Evolutionary conservation across 148 eudicot genomes (phyloP), one percentile per base, ranked within the genome.

Genomic region (Fagopyrum tataricum): DNA sequence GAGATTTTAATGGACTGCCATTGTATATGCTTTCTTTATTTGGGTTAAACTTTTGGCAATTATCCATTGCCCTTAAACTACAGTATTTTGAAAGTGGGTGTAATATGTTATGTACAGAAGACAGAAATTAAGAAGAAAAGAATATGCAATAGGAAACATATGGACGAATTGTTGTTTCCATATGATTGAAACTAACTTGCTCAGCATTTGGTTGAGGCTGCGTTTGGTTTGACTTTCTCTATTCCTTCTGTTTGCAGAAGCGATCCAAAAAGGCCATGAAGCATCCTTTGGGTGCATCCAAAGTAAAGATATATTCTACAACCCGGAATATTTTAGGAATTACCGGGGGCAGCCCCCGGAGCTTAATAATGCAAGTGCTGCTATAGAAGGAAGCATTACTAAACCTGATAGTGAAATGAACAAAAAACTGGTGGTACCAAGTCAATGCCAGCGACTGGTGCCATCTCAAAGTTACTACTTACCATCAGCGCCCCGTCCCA

Each of bases 201-300:
- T 64, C 14, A 31, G 44, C 11, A 56, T 31, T 31, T 31, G 37
- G 37, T 31, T 31, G 1, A 56, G 56, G 15, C 15, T 14, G 56
- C 39, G 9, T 59, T 59, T 64, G 69, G 44, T 64, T 64, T 74
- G 24, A n/a, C 47, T 39, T 40, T 40, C 51, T 44, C 15, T 69
- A 13, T 69, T 42, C 72, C 44, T 77, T 80, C 62, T 56, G 6
- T 44, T 13, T 61, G 77, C 89, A 90, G 93, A 88, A 79, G 74
- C 81, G 41, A 77, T 86, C 79, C 87, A 88, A 73, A 81, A 72
- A 82, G 86, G 83, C 84, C 84, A 82, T 72, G 91, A 84, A 82
- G 91, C 89, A 82, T 79, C 87, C 66, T 67, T 76, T 44, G 83
- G 79, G 74, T 84, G 91, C 87, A 79, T 87, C 82, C 86, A 82